Evolutionary conservation across 2,329 filamentous ascomycete genomes (phyloP).

Genomic region (Aplosporella prunicola): DNA sequence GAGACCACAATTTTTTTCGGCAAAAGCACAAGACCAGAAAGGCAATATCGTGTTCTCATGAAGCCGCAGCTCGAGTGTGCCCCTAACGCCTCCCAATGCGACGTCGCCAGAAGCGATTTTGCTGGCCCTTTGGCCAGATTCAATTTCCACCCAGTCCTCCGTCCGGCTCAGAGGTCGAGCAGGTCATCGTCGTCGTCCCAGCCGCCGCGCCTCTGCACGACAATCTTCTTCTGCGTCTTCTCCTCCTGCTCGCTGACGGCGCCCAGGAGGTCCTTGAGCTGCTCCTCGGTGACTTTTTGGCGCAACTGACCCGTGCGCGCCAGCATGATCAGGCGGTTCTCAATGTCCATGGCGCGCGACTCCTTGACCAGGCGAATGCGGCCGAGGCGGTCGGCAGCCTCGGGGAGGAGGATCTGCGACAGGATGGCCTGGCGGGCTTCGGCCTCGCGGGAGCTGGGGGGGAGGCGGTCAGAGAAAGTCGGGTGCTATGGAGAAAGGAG

Average conservation of each 20-base stretch:
- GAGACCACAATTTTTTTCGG: too few species aligned
- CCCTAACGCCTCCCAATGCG: slow-evolving; percentile 11
- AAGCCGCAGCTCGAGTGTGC: slow-evolving; percentile 1
- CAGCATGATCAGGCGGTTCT: slow-evolving; percentile 87
- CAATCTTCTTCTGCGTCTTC: slow-evolving; percentile 65
- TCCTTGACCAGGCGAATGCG: slow-evolving; percentile 95
- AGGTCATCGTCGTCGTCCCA: slow-evolving; percentile 66
- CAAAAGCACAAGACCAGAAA: too few species aligned
- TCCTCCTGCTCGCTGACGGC: slow-evolving; percentile 69
- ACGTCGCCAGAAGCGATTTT: neutral
- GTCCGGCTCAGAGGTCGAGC: slow-evolving; percentile 22
- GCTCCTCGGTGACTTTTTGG: slow-evolving; percentile 79
- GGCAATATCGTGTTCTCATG: too few species aligned
- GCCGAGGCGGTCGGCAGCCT: slow-evolving; percentile 83
- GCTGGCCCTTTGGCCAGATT: neutral
- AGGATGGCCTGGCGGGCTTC: slow-evolving; percentile 72
- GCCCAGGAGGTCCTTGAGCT: slow-evolving; percentile 83
- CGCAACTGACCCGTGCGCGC: slow-evolving; percentile 80
- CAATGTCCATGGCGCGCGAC: slow-evolving; percentile 77
- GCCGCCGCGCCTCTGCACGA: slow-evolving; percentile 63
- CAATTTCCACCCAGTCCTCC: neutral
- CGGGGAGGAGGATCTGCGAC: slow-evolving; percentile 86
- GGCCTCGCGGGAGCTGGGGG: slow-evolving; percentile 36
- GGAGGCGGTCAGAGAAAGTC: slow-evolving; percentile 21
- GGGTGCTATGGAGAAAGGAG: slow-evolving; percentile 1